Evolutionary conservation across 768 basidiomycete species (phyloP).

Genomic region (Leccinum disarticulatum): DNA sequence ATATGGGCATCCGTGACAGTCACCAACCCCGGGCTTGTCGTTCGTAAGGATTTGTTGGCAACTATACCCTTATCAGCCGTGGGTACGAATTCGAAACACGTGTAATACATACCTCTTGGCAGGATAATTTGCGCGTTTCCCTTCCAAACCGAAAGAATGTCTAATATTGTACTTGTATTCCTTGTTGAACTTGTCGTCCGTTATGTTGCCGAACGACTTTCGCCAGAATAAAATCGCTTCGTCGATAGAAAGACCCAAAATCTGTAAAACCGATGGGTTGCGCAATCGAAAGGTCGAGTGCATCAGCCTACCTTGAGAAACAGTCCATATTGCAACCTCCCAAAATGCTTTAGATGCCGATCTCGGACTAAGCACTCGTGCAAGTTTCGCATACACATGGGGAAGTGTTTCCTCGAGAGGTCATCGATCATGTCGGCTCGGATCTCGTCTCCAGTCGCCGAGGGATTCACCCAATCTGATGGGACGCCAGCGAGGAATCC

Average conservation of each 20-base stretch:
- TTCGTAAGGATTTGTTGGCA: slow-evolving; percentile 84
- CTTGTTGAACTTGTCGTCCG: slow-evolving; percentile 97
- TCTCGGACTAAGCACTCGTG: slow-evolving; percentile 77
- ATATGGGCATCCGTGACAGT: slow-evolving; percentile 90
- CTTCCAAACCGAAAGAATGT: slow-evolving; percentile 92
- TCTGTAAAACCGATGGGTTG: slow-evolving; percentile 45
- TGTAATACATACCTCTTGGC: slow-evolving; percentile 69
- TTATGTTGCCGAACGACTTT: slow-evolving; percentile 72
- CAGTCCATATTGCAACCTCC: slow-evolving; percentile 85
- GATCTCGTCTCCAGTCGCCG: slow-evolving; percentile 61
- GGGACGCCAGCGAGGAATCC: slow-evolving; percentile 92
- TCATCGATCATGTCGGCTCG: slow-evolving; percentile 95
- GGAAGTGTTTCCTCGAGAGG: slow-evolving; percentile 85
- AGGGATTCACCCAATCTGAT: slow-evolving; percentile 69
- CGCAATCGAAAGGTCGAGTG: background rate
- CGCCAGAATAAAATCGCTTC: slow-evolving; percentile 95
- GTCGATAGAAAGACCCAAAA: slow-evolving; percentile 89
- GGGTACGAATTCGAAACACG: background rate
- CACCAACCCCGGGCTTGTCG: slow-evolving; percentile 63
- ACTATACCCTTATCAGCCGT: slow-evolving; percentile 40
- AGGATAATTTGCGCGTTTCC: slow-evolving; percentile 90
- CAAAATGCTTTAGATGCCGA: slow-evolving; percentile 90
- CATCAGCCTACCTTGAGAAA: slow-evolving; percentile 79
- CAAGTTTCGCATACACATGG: slow-evolving; percentile 90
- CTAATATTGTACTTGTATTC: slow-evolving; percentile 97